Base-by-base conservation (phyloP, 441 rosid genomes). In the Capsella rubella region DNA sequence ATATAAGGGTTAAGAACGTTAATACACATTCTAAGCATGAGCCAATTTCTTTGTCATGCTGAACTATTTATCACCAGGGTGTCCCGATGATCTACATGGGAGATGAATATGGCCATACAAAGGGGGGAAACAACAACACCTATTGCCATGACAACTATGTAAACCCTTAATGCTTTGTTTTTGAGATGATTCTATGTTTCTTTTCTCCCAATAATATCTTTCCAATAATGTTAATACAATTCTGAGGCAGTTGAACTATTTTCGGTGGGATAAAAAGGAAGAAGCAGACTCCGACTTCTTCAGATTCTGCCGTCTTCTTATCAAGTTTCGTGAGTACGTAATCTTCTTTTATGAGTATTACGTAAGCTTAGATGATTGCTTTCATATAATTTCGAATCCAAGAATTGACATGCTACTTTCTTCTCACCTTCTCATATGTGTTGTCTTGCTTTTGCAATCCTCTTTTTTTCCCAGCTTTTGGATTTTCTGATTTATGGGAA, bases 1-100 rank as follows among this genome's bases (percentile, higher is more conserved):
- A 54, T 29, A 14, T 54, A 53, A 4, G 53, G 35, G 49, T 67
- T 39, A 39, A 10, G 42, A 39, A 39, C 42, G 42, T 10, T 35
- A 8, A 35, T 35, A 35, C 40, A 35, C 40, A 35, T 35, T 32
- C 11, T 39, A 13, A 39, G 42, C 13, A 39, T 39, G 13, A 39
- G 10, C 42, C 13, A 3, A 34, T 13, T 67, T 15, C 62, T 9
- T 51, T n/a, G 35, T 8, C 28, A 37, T 59, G 6, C 10, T 80
- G 77, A 42, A 78, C 47, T 80, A 62, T 67, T 9, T 63, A 50
- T 80, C 42, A 66, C 52, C 85, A 95, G 99, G 99, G 99, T 64
- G 94, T 92, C 74, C 99, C 99, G 12, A 95, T 95, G 99, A 80
- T 89, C 67, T 81, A 83, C 80, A 92, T 89, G 99, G 99, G 98